Base-by-base conservation (phyloP, 139 green algal species). In the Haematococcus sp. region DNA sequence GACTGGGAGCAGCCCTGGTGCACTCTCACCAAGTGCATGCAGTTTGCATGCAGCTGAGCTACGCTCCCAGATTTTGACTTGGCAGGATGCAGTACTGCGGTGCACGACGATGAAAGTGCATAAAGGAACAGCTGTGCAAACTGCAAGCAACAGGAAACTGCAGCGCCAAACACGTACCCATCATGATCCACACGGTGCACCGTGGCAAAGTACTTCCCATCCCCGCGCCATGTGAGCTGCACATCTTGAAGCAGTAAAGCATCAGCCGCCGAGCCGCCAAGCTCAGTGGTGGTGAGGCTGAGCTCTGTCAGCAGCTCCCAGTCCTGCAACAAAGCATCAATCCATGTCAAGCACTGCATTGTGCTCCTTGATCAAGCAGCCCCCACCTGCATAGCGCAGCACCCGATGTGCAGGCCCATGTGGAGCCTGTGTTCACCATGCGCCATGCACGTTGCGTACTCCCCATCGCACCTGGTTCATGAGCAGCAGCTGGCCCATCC, bases 171-270 rank as follows among this genome's bases (percentile, higher is more conserved):
- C 34, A 51, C 64, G 23, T 35, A 58, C 64, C 64, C 40, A 22
- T 69, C 61, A 30, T 30, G 31, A 2, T 34, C 20, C 17, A 34
- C 23, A 7, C n/a, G 34, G 35, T 58, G 43, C 11, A 22, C n/a
- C 1, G 89, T 93, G 1, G 89, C 88, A 64, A 97, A 86, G 76
- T 83, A 96, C 17, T 86, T 86, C 28, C 89, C 89, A 73, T 98
- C 93, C 0, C 89, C 93, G 0, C 93, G 74, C 93, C 93, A 98
- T 25, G 31, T 87, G 25, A 97, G 68, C 5, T 46, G 44, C 0
- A 56, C 82, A n/a, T 70, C 68, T n/a, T 30, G 23, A n/a, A 65
- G 30, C 40, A 49, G 7, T 49, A 11, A 7, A 49, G 40, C 40
- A 11, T 11, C 40, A 49, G 40, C 40, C 40, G 11, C n/a, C n/a